Evolutionary conservation across 2,329 filamentous ascomycete genomes (phyloP).

Genomic region (Huntiella moniliformis): DNA sequence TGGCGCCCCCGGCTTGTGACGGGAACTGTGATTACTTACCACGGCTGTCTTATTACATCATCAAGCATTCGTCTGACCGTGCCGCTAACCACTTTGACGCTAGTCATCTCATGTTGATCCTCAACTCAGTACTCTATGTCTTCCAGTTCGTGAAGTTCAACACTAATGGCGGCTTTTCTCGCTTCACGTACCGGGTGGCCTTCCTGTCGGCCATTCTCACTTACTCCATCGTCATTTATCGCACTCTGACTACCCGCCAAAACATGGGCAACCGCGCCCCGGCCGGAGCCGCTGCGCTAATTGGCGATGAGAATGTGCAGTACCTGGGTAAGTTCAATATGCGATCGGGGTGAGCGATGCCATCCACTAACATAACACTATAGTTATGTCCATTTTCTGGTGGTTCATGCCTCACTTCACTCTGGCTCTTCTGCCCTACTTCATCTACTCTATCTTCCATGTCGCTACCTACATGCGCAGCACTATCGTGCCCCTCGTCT

Average conservation of each 20-base stretch:
- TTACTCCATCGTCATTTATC: conserved; percentile 97
- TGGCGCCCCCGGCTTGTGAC: too few relatives aligned
- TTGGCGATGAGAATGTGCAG: conserved; percentile 89
- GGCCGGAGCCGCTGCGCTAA: conserved; percentile 42
- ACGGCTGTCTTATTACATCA: too few relatives aligned
- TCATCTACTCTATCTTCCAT: conserved; percentile 96
- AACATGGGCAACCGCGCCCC: conserved; percentile 49
- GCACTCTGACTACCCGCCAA: conserved; percentile 74
- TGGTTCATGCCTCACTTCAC: conserved; percentile 78
- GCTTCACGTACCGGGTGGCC: conserved; percentile 72
- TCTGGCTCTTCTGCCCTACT: conserved; percentile 80
- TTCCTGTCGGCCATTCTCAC: conserved; percentile 80
- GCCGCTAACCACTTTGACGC: too few relatives aligned
- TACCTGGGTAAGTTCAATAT: conserved; percentile 56
- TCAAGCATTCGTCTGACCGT: too few relatives aligned
- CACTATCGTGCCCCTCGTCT: conserved; percentile 75
- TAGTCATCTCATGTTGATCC: conserved; percentile 72
- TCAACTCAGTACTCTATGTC: conserved; percentile 64
- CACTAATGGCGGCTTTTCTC: conserved; percentile 57
- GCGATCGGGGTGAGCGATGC: neutral
- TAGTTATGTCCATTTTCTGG: conserved; percentile 56
- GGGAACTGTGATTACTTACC: too few relatives aligned
- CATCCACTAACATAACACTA: conserved; percentile 2
- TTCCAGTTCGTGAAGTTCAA: conserved; percentile 82
- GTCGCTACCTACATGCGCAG: conserved; percentile 90